Evolutionary conservation across 2,329 filamentous ascomycete genomes (phyloP).

Genomic region (Lasiodiplodia hormozganensis): DNA sequence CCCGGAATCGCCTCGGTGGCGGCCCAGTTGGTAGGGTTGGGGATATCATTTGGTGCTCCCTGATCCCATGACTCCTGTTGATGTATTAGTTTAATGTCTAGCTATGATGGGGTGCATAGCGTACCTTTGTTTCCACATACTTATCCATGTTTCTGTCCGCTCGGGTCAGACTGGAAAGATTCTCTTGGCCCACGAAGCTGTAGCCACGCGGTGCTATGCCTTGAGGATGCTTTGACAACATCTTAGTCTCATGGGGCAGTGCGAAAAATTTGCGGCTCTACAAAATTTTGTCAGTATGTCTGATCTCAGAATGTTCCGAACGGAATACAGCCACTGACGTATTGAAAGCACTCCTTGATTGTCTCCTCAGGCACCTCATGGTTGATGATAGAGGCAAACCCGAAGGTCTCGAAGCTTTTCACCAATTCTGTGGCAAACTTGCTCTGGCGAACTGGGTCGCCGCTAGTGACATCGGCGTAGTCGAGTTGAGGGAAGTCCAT

Average conservation of each 20-base stretch:
- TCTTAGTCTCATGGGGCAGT: background rate
- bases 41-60: background rate
- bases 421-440: background rate
- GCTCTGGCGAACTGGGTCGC: background rate
- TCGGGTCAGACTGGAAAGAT: background rate
- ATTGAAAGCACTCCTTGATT: background rate
- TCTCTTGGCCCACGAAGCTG: background rate
- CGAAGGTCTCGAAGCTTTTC: background rate
- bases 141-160: background rate
- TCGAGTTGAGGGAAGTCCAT: background rate
- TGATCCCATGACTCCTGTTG: background rate
- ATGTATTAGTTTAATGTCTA: background rate
- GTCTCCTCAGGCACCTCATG: background rate
- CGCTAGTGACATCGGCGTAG: background rate
- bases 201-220: background rate
- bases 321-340: background rate
- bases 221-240: background rate
- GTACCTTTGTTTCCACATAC: background rate
- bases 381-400: background rate
- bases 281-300: background rate
- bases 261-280: background rate
- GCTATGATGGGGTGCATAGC: background rate
- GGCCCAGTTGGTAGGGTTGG: background rate
- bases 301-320: background rate
- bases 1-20: background rate